These are phyloP conservation scores for Nothophoma quercina DNA, from an alignment of 2,329 filamentous ascomycete species.

Conservation along the genomic window DNA sequence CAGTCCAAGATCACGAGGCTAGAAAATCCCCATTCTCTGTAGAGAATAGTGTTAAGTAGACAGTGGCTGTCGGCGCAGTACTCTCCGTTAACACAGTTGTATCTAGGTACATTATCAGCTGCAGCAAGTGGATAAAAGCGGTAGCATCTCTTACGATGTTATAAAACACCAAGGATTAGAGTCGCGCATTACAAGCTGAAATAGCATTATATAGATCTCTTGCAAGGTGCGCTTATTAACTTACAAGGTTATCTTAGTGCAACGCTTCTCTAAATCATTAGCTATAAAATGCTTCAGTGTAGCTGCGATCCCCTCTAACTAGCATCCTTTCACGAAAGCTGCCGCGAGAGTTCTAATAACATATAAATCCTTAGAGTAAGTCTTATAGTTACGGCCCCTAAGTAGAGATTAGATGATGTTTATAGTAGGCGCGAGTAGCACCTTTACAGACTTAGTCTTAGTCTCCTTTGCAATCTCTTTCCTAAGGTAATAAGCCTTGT, in stretches of 20 bases:
- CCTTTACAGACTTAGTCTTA: slow-evolving; percentile 16
- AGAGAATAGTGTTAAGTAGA: slow-evolving; percentile 55
- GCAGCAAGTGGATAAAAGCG: no score
- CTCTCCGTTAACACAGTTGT: slow-evolving; percentile 24
- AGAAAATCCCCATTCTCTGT: slow-evolving; percentile 54
- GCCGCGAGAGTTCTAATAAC: neutral
- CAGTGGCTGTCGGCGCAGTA: slow-evolving; percentile 42
- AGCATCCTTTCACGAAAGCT: no score
- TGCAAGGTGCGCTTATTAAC: no score
- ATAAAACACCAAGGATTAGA: slow-evolving; percentile 52
- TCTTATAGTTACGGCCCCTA: slow-evolving; percentile 23
- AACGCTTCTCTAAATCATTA: slow-evolving; percentile 73
- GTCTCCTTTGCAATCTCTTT: slow-evolving; percentile 71
- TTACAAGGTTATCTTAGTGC: no score
- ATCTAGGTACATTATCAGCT: no score
- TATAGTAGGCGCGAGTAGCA: slow-evolving; percentile 35
- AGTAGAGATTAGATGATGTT: slow-evolving; percentile 27
- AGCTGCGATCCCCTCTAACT: no score
- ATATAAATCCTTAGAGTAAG: slow-evolving; percentile 23
- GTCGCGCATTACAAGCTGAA: neutral
- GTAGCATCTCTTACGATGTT: no score
- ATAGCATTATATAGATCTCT: slow-evolving; percentile 54
- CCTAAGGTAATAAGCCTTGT: slow-evolving; percentile 70
- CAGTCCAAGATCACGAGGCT: slow-evolving; percentile 49
- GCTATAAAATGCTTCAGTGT: slow-evolving; percentile 76